Evolutionary conservation across 305 asterid species (phyloP).

Genomic region (Fraxinus ornus): DNA sequence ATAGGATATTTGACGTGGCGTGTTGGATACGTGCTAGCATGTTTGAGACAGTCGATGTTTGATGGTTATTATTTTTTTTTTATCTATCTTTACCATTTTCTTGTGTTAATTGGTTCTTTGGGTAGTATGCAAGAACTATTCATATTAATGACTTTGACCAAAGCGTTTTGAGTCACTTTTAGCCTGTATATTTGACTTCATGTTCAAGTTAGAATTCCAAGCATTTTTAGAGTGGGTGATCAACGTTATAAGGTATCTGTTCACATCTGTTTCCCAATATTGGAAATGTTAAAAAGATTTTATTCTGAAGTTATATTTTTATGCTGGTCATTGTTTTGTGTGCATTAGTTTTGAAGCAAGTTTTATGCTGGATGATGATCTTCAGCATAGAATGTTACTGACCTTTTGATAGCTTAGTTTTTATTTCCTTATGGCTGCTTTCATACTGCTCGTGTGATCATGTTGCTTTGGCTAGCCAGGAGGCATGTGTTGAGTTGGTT

Average conservation of each 20-base stretch:
- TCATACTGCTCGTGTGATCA: slow-evolving; percentile 17
- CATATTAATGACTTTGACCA: neutral
- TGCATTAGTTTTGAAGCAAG: slow-evolving; percentile 10
- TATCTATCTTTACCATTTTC: neutral
- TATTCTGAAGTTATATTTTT: neutral
- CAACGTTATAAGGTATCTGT: slow-evolving; percentile 3
- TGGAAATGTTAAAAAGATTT: slow-evolving; percentile 14
- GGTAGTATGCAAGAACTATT: neutral
- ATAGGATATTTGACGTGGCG: neutral
- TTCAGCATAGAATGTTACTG: neutral
- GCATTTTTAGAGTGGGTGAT: neutral
- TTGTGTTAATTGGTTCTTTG: neutral
- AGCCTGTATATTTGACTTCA: neutral
- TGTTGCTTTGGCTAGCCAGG: slow-evolving; percentile 3
- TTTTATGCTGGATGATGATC: slow-evolving; percentile 18
- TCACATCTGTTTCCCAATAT: neutral
- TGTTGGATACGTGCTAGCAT: neutral
- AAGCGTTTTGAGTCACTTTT: neutral
- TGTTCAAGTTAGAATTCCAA: neutral
- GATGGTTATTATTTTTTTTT: neutral
- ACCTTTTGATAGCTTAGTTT: slow-evolving; percentile 4
- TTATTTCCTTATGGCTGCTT: slow-evolving; percentile 18
- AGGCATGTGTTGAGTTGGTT: slow-evolving; percentile 21
- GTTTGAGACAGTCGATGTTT: neutral
- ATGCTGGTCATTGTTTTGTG: slow-evolving; percentile 7